Evolutionary conservation across 2,329 filamentous ascomycete species (phyloP), one percentile per base, ranked within the genome.

Genomic region (Penicillium sp.): DNA sequence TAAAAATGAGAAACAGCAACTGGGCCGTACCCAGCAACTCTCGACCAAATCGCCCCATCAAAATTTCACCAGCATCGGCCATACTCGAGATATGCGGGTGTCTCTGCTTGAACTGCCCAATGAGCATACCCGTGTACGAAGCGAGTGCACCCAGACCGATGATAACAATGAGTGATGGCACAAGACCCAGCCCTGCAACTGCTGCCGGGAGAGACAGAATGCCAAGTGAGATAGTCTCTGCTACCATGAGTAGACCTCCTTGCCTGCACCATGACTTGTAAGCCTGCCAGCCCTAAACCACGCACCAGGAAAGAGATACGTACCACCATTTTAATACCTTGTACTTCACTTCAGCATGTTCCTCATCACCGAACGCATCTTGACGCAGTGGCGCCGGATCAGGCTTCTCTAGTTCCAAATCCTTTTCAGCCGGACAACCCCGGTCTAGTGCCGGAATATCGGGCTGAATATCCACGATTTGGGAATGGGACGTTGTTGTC

Each of bases 51-150:
- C 73, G 77, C 22, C 47, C 47, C 19, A 49, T n/a, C 14, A 90
- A 78, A 55, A 90, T 76, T 43, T 81, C 76, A 1, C 86, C 87
- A 8, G 85, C 87, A 66, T 91, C 88, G 22, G 86, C 84, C 65
- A 90, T 87, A 68, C 84, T 86, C 45, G 84, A 80, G 47, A 90
- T 80, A n/a, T 84, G 74, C 1, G 87, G 86, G 65, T 83, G 79
- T 27, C 72, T 71, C 37, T 80, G 66, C 56, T 82, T 83, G 72
- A 86, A 85, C 64, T 84, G 80, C 24, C 80, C 83, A 31, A 87
- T 80, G 2, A 86, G 77, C 63, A 80, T 84, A 51, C 84, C 84
- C 2, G 83, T 85, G 64, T 86, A 86, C 3, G 79, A 82, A 5
- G 84, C 78, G 8, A 86, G 69, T 45, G 83, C 55, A 26, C 84